Evolutionary conservation across 2,329 filamentous ascomycete genomes (phyloP), one percentile per base, ranked within the genome.

Genomic region (Nigrospora osmanthi): DNA sequence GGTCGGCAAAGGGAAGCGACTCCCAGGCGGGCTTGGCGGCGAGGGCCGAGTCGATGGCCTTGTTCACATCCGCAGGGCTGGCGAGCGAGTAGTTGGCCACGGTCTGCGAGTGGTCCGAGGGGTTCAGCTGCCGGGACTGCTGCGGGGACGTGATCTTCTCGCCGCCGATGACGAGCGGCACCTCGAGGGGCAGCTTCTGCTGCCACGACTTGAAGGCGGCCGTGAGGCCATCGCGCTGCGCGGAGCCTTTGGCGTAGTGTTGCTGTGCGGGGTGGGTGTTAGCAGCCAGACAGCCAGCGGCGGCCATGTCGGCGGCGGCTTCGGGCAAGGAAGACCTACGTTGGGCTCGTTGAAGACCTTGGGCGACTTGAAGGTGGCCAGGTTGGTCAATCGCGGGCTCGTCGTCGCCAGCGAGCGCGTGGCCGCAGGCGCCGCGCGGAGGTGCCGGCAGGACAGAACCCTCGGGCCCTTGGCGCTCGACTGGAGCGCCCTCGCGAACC

Each of bases 261-360:
- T 94, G 86, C 89, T 96, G 56, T 46, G 46, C 3, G 23, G 23
- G 23, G 34, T 9, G n/a, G 10, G 13, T 15, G 19, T 33, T 30
- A 15, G 35, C 9, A 6, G 23, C 23, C 23, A 28, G 23, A 28
- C 23, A 7, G 23, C 23, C 23, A 7, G 23, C 23, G 6, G 23
- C 6, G 23, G 17, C 3, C 6, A 15, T 36, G 9, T 7, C 33
- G 3, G 16, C 33, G 3, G 16, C 5, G 14, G 16, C 33, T 9
- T 7, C 10, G 31, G 19, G 23, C 44, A 43, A 42, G 36, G 17
- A 30, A 38, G 32, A 75, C 87, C 65, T 68, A 95, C 90, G 64
- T 96, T 98, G n/a, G 89, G 89, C 71, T 98, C 93, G 63, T 98
- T 98, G 62, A 80, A 73, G 56, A 96, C 80, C 51, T 82, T 82